Evolutionary conservation across 2,329 filamentous ascomycete genomes (phyloP).

Genomic region (Colletotrichum eremochloae): DNA sequence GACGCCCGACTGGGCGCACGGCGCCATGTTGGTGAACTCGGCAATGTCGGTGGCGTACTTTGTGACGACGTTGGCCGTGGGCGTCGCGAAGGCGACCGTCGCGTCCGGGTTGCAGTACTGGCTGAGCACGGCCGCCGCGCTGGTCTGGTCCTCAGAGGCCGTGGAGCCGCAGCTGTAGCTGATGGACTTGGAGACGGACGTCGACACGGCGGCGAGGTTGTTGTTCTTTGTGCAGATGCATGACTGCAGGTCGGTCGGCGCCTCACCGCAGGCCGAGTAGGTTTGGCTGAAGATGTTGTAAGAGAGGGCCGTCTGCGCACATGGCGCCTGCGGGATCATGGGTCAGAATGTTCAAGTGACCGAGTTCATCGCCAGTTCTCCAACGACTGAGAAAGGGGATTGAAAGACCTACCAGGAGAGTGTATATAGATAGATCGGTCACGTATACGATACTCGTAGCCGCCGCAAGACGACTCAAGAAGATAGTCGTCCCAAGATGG

Average conservation of each 20-base stretch:
- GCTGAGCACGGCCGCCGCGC: constrained; percentile 59
- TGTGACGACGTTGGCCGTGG: constrained; percentile 56
- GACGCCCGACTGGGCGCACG: constrained; percentile 58
- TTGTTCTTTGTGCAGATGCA: constrained; percentile 66
- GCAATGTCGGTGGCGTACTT: constrained; percentile 65
- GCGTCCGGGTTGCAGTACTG: constrained; percentile 63
- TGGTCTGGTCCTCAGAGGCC: constrained; percentile 63
- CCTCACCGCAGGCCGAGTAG: constrained; percentile 57
- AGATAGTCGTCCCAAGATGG: background rate
- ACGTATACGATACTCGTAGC: constrained; percentile 55
- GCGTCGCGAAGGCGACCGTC: constrained; percentile 56
- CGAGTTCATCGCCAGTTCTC: background rate
- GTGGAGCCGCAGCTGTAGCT: constrained; percentile 59
- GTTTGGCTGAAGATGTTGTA: constrained; percentile 60
- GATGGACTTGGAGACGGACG: constrained; percentile 56
- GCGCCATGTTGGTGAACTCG: constrained; percentile 57
- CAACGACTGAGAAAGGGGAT: too few species aligned
- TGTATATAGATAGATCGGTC: constrained; percentile 59
- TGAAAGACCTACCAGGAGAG: constrained; percentile 53
- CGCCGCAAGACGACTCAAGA: background rate
- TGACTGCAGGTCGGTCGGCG: constrained; percentile 60
- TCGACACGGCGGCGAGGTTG: constrained; percentile 55
- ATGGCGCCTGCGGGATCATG: constrained; percentile 59
- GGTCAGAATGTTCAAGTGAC: background rate
- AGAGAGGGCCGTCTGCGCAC: constrained; percentile 61